Evolutionary conservation across 495 filamentous ascomycete species (phyloP).

Genomic region (Amniculicola lignicola): DNA sequence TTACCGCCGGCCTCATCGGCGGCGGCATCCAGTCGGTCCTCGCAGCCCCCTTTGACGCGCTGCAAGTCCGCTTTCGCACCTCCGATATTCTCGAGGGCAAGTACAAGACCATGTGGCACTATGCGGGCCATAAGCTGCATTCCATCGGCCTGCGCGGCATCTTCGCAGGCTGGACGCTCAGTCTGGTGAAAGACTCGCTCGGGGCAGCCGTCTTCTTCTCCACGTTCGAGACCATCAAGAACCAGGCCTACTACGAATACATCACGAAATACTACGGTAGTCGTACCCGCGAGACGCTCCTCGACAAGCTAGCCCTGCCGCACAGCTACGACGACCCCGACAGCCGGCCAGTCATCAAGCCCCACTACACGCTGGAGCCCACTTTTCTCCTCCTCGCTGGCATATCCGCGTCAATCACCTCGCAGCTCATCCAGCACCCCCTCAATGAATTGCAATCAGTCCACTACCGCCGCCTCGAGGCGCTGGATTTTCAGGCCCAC

Average conservation of each 20-base stretch:
- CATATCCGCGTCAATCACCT: constrained; percentile 67
- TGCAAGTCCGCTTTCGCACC: constrained; percentile 75
- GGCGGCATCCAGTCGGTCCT: constrained; percentile 75
- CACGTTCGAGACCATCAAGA: constrained; percentile 82
- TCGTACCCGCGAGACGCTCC: constrained; percentile 42
- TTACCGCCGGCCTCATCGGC: constrained; percentile 72
- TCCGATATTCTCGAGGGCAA: constrained; percentile 63
- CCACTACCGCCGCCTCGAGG: constrained; percentile 76
- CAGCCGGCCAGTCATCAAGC: constrained; percentile 60
- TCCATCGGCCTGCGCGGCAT: constrained; percentile 79
- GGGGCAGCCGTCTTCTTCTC: constrained; percentile 83
- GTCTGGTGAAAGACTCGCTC: constrained; percentile 74
- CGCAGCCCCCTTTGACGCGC: constrained; percentile 83
- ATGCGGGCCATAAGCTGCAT: constrained; percentile 65
- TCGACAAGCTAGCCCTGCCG: constrained; percentile 41
- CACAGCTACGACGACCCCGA: constrained; percentile 17
- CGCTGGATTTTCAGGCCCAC: constrained; percentile 65
- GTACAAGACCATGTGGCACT: constrained; percentile 80
- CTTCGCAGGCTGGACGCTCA: constrained; percentile 77
- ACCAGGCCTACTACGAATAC: constrained; percentile 78
- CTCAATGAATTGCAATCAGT: constrained; percentile 69
- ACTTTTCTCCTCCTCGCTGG: constrained; percentile 76
- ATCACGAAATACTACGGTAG: constrained; percentile 73
- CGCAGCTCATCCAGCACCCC: constrained; percentile 78
- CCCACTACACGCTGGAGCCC: constrained; percentile 83